These are phyloP conservation scores for Hemileccinum impolitum DNA, from an alignment of 768 basidiomycete genomes.

Conservation along the genomic window DNA sequence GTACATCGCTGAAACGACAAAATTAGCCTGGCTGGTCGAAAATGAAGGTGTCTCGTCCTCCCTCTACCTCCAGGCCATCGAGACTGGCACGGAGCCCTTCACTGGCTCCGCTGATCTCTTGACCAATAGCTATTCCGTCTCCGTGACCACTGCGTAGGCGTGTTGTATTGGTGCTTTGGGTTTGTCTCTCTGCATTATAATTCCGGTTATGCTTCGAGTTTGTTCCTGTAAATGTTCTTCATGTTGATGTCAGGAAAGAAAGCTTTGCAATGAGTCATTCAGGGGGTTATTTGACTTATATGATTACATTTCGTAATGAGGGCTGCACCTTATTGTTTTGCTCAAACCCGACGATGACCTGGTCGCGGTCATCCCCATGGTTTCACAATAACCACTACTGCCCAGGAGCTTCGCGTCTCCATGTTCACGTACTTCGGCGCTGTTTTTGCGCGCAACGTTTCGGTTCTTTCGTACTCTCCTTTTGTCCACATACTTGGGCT, in stretches of 20 bases:
- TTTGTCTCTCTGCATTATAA: too few species aligned
- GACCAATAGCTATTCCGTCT: constrained; percentile 40
- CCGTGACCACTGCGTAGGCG: constrained; percentile 22
- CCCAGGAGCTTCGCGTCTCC: constrained; percentile 16
- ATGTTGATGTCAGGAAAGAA: too few species aligned
- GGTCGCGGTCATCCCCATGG: constrained; percentile 21
- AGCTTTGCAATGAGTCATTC: constrained; percentile 1
- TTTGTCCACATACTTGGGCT: constrained; percentile 19
- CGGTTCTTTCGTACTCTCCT: constrained; percentile 6
- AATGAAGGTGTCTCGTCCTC: constrained; percentile 46
- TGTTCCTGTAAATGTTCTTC: background rate
- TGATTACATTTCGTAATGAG: constrained; percentile 4
- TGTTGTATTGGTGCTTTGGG: background rate
- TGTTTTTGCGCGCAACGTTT: constrained; percentile 2
- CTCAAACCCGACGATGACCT: constrained; percentile 10
- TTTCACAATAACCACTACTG: constrained; percentile 26
- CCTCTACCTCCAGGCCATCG: constrained; percentile 52
- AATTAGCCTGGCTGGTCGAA: constrained; percentile 42
- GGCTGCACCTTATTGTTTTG: constrained; percentile 22
- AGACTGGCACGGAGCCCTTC: constrained; percentile 56
- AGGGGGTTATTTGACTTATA: constrained; percentile 12
- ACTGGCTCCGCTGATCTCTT: constrained; percentile 46
- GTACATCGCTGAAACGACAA: background rate
- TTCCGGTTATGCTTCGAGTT: background rate
- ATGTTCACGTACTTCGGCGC: constrained; percentile 18